Evolutionary conservation across 2,329 filamentous ascomycete species (phyloP), one percentile per base, ranked within the genome.

Genomic region (Xylaria sp.): DNA sequence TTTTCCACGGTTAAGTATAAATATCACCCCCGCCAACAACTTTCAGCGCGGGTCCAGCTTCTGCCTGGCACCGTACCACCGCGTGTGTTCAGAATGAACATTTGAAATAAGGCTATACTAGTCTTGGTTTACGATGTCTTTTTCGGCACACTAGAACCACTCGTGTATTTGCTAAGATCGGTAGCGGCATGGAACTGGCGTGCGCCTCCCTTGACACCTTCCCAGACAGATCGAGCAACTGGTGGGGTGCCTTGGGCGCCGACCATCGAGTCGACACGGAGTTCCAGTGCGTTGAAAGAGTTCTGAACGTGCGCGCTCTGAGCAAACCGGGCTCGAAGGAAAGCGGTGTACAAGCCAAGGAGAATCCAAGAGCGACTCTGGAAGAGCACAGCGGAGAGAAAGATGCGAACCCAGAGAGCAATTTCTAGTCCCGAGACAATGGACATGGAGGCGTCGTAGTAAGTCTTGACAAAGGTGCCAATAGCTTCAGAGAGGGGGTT

Each of bases 381-480:
- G 89, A 98, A 98, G 75, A 97, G 86, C 72, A 98, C 83, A 71
- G 94, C 93, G 39, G 93, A 91, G 64, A 94, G 83, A 58, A 97
- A 79, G 65, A 99, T 84, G 78, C 96, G 94, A 82, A 92, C 84
- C 91, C 94, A 97, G 69, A 98, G 89, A 50, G 88, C 83, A 74
- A 98, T 93, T 85, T 99, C 96, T 68, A 99, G 92, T 56, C 87
- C 85, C 46, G 95, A 92, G 39, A 99, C 96, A 70, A 98, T 85
- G 67, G 92, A 93, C 96, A 99, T 99, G 82, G 94, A 97, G 70
- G 89, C 84, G 81, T 99, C 96, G 80, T 99, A 99, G 88, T 98
- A 98, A 80, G 94, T 90, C 90, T 98, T 98, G 81, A 99, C 94
- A 78, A 99, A 99, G 77, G 87, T 88, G 75, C 94, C 94, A 81